phyloP scores from a whole-genome alignment of 1,139 yeast genomes.

The Suhomyces maxii region DNA sequence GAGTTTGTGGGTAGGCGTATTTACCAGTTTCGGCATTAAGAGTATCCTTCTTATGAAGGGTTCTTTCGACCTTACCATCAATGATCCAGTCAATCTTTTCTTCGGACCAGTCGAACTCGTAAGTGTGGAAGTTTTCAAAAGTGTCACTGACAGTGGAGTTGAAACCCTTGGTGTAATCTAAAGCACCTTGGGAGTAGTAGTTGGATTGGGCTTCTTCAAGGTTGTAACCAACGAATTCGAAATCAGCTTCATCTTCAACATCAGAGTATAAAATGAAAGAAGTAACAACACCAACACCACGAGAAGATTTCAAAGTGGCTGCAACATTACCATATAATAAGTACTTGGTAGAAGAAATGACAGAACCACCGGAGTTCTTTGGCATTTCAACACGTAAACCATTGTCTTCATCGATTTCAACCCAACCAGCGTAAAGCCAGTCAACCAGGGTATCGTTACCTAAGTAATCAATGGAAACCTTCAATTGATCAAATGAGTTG shows the following conservation, averaged over 20 bases:
- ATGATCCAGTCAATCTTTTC: conserved; percentile 71
- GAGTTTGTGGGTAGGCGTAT: conserved; percentile 83
- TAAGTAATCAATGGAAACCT: conserved; percentile 48
- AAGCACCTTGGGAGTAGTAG: conserved; percentile 72
- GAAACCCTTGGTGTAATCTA: conserved; percentile 63
- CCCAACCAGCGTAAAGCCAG: conserved; percentile 76
- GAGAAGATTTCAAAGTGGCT: conserved; percentile 71
- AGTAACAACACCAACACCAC: conserved; percentile 75
- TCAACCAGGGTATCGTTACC: conserved; percentile 70
- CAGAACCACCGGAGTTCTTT: conserved; percentile 70
- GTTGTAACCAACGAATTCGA: conserved; percentile 78
- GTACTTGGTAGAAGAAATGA: conserved; percentile 74
- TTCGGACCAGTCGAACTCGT: conserved; percentile 81
- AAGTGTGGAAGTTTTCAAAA: conserved; percentile 69
- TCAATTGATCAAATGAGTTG: conserved; percentile 31
- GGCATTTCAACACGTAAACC: conserved; percentile 77
- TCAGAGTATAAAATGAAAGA: conserved; percentile 85
- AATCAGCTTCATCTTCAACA: conserved; percentile 89
- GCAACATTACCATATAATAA: conserved; percentile 86
- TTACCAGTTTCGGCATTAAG: conserved; percentile 59
- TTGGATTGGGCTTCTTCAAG: conserved; percentile 69
- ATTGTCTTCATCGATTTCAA: conserved; percentile 55
- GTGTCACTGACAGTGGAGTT: conserved; percentile 53
- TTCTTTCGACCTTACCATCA: conserved; percentile 71
- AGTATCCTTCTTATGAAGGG: conserved; percentile 64